phyloP scores from a whole-genome alignment of 495 filamentous ascomycete species.

The Aspergillus sclerotiicarbonarius region DNA sequence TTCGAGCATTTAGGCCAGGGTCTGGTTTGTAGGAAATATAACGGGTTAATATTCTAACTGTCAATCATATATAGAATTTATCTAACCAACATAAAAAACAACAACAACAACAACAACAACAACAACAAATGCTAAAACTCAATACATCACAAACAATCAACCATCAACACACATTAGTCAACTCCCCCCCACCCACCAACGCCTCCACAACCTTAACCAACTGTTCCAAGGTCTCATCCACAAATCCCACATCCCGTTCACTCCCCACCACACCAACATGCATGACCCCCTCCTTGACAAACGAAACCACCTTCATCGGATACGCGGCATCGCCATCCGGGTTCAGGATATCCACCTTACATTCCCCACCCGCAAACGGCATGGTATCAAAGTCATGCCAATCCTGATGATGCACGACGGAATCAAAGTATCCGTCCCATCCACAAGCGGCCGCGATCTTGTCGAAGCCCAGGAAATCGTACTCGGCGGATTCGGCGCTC shows the following conservation, averaged over 20 bases:
- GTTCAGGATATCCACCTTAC: conserved; percentile 36
- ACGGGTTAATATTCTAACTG: no score
- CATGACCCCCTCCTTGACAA: conserved; percentile 27
- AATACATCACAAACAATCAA: background rate
- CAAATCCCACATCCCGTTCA: conserved; percentile 22
- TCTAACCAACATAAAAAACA: conserved; percentile 9
- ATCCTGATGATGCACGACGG: conserved; percentile 38
- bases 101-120: conserved; percentile 4
- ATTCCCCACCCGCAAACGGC: conserved; percentile 34
- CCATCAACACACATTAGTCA: background rate
- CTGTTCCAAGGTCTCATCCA: conserved; percentile 27
- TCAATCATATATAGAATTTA: no score
- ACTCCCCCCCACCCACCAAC: conserved; percentile 11
- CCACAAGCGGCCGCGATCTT: conserved; percentile 26
- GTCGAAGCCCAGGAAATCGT: conserved; percentile 34
- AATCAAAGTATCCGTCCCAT: conserved; percentile 21
- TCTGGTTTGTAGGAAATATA: no score
- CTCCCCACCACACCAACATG: conserved; percentile 37
- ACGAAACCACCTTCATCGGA: conserved; percentile 42
- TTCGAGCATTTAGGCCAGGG: no score
- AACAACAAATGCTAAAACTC: background rate
- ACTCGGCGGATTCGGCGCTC: conserved; percentile 24
- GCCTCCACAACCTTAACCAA: conserved; percentile 27
- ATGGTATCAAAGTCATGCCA: conserved; percentile 33
- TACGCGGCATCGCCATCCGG: conserved; percentile 38